Evolutionary conservation across 2,329 filamentous ascomycete genomes (phyloP), one percentile per base, ranked within the genome.

Genomic region (Aureobasidium sp.): DNA sequence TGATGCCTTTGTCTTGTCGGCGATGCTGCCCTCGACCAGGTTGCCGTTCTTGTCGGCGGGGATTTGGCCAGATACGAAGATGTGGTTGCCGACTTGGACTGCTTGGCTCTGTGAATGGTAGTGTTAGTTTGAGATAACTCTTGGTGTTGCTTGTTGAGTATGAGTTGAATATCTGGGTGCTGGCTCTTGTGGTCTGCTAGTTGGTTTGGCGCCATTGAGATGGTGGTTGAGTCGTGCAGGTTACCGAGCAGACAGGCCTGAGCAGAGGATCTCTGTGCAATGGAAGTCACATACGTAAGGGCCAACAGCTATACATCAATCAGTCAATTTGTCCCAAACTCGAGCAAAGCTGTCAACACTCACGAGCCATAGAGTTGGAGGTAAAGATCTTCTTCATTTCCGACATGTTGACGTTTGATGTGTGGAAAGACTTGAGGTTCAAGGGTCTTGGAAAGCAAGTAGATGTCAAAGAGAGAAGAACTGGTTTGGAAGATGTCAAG

Each of bases 61-160:
- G 72, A 96, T 92, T 76, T 90, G 85, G 66, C 88, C 88, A 0
- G 87, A 89, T 70, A 87, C 82, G 75, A 84, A 91, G 74, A 91
- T 81, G 66, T 86, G 79, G 65, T 83, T 82, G 65, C 84, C 84
- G 64, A 86, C 86, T 67, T 83, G 81, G 73, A 90, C 86, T 68
- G 87, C 87, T 76, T 80, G 78, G 54, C 75, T 73, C 75, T 79
- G 58, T 36, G 14, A 10, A 39, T 45, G 11, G 53, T 21, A 7
- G 2, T 45, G 39, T 55, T 39, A 55, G 34, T 37, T 14, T 10
- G 51, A 32, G 2, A 29, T 6, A 16, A 1, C 3, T 37, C 30
- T 25, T 21, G 7, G 32, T n/a, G 8, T 1, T 57, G 29, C 13
- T 36, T 5, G 7, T 32, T 51, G 16, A 42, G 16, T 21, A 5